Evolutionary conservation across 2,329 filamentous ascomycete species (phyloP).

Genomic region (Verticillium isaacii): DNA sequence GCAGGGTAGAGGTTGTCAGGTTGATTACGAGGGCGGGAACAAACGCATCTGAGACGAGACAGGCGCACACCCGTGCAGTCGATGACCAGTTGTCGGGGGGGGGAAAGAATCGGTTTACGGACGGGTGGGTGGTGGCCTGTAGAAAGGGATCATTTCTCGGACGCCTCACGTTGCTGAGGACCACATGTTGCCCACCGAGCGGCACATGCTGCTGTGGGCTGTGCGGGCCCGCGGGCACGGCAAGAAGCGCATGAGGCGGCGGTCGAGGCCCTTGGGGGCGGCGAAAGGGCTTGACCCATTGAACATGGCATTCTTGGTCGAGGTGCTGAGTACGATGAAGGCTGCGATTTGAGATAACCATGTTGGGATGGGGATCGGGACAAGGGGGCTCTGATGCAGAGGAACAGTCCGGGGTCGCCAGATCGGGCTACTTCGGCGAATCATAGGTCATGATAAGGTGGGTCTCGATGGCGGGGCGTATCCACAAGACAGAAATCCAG

Average conservation of each 20-base stretch:
- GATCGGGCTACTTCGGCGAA: background rate
- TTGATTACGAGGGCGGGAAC: background rate
- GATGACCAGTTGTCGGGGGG: background rate
- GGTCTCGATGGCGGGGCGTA: background rate
- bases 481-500: background rate
- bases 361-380: constrained; percentile 1
- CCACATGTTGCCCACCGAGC: background rate
- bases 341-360: constrained; percentile 1
- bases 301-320: constrained; percentile 2
- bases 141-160: background rate
- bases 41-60: background rate
- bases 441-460: background rate
- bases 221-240: background rate
- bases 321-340: background rate
- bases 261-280: background rate
- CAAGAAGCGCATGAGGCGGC: background rate
- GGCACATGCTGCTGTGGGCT: background rate
- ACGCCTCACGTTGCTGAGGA: background rate
- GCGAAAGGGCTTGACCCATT: background rate
- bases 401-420: constrained; percentile 2
- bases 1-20: background rate
- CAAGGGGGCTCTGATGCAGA: constrained; percentile 2
- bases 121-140: background rate
- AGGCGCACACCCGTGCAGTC: background rate
- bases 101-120: background rate